These are phyloP conservation scores for Ophiostoma himal-ulmi DNA, from an alignment of 2,329 filamentous ascomycete genomes.

Conservation along the genomic window DNA sequence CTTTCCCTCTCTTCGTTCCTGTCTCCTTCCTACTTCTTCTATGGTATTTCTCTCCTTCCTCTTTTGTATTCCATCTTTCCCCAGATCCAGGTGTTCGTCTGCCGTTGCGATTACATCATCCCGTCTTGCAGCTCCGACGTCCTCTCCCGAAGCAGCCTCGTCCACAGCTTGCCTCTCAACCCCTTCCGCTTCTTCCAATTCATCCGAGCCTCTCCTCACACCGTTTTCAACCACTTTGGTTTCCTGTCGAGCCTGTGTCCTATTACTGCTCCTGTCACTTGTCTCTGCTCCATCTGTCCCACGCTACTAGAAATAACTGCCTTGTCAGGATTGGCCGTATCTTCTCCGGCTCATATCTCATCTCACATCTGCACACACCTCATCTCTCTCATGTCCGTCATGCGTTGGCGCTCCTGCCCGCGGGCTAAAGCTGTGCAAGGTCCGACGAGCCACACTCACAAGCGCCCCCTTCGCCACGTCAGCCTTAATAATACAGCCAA, in stretches of 20 bases:
- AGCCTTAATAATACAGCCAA: conserved; percentile 4
- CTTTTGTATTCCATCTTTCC: conserved; percentile 7
- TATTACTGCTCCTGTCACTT: not conserved
- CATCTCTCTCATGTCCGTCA: conserved; percentile 12
- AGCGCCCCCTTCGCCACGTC: conserved; percentile 12
- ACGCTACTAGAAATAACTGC: not conserved
- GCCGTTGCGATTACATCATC: conserved; percentile 9
- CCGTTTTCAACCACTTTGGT: not conserved
- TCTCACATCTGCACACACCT: not conserved
- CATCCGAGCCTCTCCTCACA: not conserved
- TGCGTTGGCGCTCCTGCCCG: conserved; percentile 22
- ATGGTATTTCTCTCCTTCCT: not conserved
- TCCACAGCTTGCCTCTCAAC: conserved; percentile 10
- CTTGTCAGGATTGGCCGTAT: not conserved
- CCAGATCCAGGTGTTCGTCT: not conserved
- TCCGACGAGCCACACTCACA: conserved; percentile 5
- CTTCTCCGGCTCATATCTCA: not conserved
- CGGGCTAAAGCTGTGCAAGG: conserved; percentile 15
- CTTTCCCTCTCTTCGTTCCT: conserved; percentile 11
- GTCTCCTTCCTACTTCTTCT: not conserved
- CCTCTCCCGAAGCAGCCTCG: not conserved
- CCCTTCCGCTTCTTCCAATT: not conserved
- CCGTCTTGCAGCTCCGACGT: not conserved
- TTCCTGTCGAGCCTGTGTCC: not conserved
- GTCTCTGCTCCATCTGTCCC: not conserved